Conservation (phyloP, 352 stramenopile species). For the Phytophthora pistaciae region DNA sequence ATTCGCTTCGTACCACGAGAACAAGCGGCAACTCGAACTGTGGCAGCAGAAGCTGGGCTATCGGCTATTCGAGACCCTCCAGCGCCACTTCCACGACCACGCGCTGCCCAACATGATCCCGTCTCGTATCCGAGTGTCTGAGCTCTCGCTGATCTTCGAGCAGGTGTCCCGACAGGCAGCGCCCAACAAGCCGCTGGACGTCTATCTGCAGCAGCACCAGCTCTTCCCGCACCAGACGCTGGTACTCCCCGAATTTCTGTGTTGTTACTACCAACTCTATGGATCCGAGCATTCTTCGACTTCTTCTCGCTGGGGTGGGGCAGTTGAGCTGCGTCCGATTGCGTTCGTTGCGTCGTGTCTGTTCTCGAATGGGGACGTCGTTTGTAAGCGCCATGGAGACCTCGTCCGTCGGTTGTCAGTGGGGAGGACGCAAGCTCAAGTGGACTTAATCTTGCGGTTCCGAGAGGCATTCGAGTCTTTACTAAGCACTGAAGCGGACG, state of each 20-base stretch:
- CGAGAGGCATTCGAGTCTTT: constrained; percentile 67
- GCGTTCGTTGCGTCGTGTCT: constrained; percentile 73
- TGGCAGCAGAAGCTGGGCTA: constrained; percentile 77
- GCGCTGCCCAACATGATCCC: constrained; percentile 61
- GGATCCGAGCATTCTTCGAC: constrained; percentile 37
- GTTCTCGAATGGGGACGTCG: constrained; percentile 69
- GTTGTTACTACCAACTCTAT: constrained; percentile 77
- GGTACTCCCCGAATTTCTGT: constrained; percentile 69
- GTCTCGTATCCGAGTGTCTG: constrained; percentile 53
- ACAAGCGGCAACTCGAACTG: constrained; percentile 64
- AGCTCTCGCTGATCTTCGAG: constrained; percentile 52
- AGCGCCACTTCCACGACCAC: constrained; percentile 65
- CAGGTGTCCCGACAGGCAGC: constrained; percentile 43
- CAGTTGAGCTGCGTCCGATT: constrained; percentile 60
- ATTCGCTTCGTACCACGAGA: constrained; percentile 69
- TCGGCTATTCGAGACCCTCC: constrained; percentile 63
- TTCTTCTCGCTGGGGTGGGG: constrained; percentile 14
- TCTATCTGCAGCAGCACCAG: constrained; percentile 68
- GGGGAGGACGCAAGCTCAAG: constrained; percentile 61
- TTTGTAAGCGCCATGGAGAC: constrained; percentile 62
- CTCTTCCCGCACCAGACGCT: constrained; percentile 59
- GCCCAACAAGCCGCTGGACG: constrained; percentile 59
- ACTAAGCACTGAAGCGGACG: constrained; percentile 27
- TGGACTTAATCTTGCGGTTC: constrained; percentile 71
- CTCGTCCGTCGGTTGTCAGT: constrained; percentile 65